phyloP scores from a whole-genome alignment of 179 eudicot species.

The Spinacia oleracea region DNA sequence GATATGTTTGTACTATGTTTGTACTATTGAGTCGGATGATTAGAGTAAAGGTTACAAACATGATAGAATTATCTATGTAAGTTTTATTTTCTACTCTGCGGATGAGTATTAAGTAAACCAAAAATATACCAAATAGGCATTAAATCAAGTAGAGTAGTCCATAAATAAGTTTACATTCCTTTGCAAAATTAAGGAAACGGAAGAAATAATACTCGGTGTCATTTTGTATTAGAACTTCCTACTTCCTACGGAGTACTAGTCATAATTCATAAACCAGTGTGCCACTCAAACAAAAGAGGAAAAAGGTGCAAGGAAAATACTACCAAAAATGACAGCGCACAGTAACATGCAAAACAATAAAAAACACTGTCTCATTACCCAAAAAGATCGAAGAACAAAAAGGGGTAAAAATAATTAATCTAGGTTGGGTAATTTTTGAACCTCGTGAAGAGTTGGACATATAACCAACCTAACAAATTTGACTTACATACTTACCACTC shows the following conservation, averaged over 20 bases:
- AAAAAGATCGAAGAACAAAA: constrained; percentile 19
- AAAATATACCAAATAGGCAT: neutral
- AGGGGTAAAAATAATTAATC: neutral
- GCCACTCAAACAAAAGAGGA: no score
- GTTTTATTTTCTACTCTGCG: no score
- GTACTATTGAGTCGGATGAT: no score
- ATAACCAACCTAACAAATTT: constrained; percentile 29
- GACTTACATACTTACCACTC: constrained; percentile 9
- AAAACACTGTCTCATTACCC: constrained; percentile 18
- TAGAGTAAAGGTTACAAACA: neutral
- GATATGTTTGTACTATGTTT: no score
- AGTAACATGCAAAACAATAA: constrained; percentile 22
- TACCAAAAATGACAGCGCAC: constrained; percentile 21
- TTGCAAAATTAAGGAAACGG: no score
- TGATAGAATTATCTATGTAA: no score
- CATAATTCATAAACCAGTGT: no score
- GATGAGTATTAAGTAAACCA: neutral
- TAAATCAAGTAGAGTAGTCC: no score
- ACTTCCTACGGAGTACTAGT: no score
- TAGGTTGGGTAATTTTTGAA: constrained; percentile 25
- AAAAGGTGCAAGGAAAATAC: constrained; percentile 5
- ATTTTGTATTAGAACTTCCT: neutral
- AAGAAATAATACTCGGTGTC: neutral
- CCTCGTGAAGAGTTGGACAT: neutral
- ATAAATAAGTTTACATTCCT: neutral